Conservation (phyloP, 75 land plant genomes). For the Pinus tabuliformis region DNA sequence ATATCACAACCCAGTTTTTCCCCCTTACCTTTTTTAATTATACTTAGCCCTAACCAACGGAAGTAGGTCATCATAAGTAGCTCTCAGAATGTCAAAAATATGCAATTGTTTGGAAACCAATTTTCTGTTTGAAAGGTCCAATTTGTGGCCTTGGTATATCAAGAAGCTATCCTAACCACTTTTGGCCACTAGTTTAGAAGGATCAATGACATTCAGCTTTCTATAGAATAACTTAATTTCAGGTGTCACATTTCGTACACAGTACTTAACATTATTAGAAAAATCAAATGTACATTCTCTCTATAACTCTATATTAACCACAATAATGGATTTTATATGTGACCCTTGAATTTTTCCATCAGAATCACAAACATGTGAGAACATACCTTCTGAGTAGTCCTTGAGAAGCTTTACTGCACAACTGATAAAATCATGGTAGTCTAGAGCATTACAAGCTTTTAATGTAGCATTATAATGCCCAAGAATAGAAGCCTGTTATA, state of each 20-base stretch:
- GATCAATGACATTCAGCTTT: not conserved
- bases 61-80: no score
- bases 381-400: constrained; percentile 74
- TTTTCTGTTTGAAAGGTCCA: no score
- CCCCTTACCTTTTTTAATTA: no score
- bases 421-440: constrained; percentile 89
- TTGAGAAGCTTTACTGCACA: constrained; percentile 67
- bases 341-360: not conserved
- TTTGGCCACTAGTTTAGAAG: not conserved
- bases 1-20: no score
- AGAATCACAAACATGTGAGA: not conserved
- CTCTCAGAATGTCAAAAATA: no score
- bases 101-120: no score
- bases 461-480: constrained; percentile 73
- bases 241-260: not conserved
- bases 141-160: no score
- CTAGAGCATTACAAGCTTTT: constrained; percentile 89
- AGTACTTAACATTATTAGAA: no score
- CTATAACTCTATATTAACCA: no score
- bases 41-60: no score
- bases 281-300: no score
- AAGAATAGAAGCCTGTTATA: constrained; percentile 73
- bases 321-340: no score
- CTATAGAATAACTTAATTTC: not conserved
- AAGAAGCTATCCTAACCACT: not conserved